Evolutionary conservation across 768 basidiomycete species (phyloP).

Genomic region (Suillus placidus): DNA sequence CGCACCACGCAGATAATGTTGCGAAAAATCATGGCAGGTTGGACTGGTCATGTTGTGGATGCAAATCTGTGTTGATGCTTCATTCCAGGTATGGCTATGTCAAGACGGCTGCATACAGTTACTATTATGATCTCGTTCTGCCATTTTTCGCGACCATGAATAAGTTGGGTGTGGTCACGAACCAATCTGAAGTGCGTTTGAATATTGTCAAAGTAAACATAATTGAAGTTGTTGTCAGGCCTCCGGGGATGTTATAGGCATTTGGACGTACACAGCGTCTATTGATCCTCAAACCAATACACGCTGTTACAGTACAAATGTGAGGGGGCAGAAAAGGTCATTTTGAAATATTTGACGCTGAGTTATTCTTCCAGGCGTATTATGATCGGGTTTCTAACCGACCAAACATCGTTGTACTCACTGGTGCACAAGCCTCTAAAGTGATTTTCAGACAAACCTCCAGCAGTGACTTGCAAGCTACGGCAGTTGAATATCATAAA

Average conservation of each 20-base stretch:
- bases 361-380: constrained; percentile 15
- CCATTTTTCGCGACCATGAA: constrained; percentile 22
- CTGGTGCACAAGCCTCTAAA: constrained; percentile 28
- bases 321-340: neutral
- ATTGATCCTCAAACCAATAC: constrained; percentile 20
- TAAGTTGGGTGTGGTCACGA: constrained; percentile 18
- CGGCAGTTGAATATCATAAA: constrained; percentile 25
- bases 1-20: constrained; percentile 16
- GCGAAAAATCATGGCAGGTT: constrained; percentile 19
- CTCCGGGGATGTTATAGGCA: constrained; percentile 18
- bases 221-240: constrained; percentile 7
- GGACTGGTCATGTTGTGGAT: neutral
- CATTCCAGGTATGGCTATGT: constrained; percentile 15
- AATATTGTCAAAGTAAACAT: neutral
- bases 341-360: neutral
- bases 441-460: constrained; percentile 18
- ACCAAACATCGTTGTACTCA: constrained; percentile 28
- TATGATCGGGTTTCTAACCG: constrained; percentile 21
- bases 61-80: neutral
- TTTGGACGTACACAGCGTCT: constrained; percentile 22
- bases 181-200: constrained; percentile 17
- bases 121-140: constrained; percentile 18
- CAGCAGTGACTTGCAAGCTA: constrained; percentile 13
- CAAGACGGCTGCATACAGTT: constrained; percentile 21
- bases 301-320: constrained; percentile 20